Base-by-base conservation (phyloP, 345 rosid species). In the Gossypium ekmanianum region DNA sequence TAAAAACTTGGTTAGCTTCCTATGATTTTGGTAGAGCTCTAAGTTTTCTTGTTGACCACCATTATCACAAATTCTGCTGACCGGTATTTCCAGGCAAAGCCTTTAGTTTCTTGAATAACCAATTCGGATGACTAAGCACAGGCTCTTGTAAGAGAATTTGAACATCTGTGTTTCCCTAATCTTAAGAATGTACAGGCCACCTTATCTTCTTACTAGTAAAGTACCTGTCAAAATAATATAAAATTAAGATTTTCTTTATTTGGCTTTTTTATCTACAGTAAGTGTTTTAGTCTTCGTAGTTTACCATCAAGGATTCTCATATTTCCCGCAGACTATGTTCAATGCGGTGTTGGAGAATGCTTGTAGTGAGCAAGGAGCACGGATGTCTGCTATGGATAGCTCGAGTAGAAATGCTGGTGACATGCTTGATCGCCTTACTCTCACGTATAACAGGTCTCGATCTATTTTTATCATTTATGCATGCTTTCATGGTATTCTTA, bases 331-430 rank as follows among this genome's bases (percentile, higher is more conserved):
- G 97, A 92, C 90, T 39, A 54, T 92, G 87, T 92, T 91, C 92
- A 94, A 92, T 75, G 97, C 97, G n/a, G 87, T 90, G 7, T 34
- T 94, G 85, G 98, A 94, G 90, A 94, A 92, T 75, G 91, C 89
- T 2, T 84, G 91, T 84, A 90, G 93, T 86, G 93, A 90, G 83
- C 87, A 84, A 84, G 95, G 92, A 78, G 90, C 93, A 9, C 86
- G 41, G 41, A 34, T 34, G 41, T 34, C 92, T 74, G 95, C 98
- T 29, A 92, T 94, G 98, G 98, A 94, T 78, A 92, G 94, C 83
- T 94, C 98, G 34, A 94, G 98, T 88, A 88, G 94, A 82, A 94
- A 94, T 84, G 98, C 98, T 65, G 98, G 98, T 7, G 98, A 94
- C 1, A 86, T 94, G 97, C 98, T 94, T 81, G 97, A 90, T 75